These are phyloP conservation scores for Mrakia blollopis DNA, from an alignment of 768 basidiomycete species.

Conservation along the genomic window DNA sequence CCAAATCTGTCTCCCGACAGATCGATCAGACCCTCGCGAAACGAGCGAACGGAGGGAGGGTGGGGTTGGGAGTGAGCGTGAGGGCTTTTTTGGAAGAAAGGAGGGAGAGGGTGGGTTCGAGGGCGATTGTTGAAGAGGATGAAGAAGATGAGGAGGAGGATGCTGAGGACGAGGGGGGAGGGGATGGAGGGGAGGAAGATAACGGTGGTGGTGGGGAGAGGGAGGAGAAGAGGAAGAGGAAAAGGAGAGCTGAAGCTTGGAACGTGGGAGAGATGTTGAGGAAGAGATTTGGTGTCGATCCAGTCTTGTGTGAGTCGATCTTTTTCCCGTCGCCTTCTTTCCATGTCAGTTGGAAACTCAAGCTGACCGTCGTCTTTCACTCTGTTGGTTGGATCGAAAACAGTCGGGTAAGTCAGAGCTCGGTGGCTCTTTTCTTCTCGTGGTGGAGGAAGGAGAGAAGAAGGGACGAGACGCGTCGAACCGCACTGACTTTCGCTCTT, in stretches of 20 bases:
- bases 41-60: background rate
- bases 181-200: background rate
- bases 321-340: background rate
- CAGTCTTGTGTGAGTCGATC: background rate
- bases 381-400: background rate
- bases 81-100: background rate
- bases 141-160: background rate
- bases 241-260: background rate
- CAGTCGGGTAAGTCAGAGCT: slow-evolving; percentile 14
- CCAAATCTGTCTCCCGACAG: background rate
- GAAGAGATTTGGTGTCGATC: slow-evolving; percentile 2
- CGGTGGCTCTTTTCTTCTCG: too few species aligned
- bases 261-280: slow-evolving; percentile 5
- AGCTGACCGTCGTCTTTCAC: background rate
- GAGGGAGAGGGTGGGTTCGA: slow-evolving; percentile 3
- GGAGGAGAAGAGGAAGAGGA: background rate
- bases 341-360: background rate
- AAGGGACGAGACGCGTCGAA: background rate
- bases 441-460: background rate
- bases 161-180: background rate
- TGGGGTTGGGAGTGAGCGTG: background rate
- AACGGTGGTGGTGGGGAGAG: too few species aligned
- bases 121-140: background rate
- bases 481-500: background rate
- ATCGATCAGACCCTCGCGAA: background rate